Evolutionary conservation across 345 rosid genomes (phyloP), one percentile per base, ranked within the genome.

Genomic region (Capsella bursapastoris): DNA sequence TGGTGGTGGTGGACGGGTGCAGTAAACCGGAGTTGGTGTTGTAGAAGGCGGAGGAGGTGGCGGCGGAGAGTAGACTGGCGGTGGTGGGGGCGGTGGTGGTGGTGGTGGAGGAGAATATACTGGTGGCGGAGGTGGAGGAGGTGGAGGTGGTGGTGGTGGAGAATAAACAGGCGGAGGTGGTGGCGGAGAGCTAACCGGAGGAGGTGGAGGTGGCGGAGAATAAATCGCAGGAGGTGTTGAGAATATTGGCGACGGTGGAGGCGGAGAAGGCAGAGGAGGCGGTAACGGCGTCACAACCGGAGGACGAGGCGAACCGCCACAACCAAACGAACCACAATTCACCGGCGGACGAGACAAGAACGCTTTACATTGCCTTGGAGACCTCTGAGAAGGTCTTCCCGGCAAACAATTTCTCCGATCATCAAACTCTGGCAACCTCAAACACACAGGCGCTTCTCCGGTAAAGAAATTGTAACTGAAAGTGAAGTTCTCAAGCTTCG

Each of bases 401-500:
- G 88, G 85, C 72, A 90, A 73, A 81, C 96, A 90, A 68, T 90
- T 90, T 50, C 79, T 80, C 66, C 70, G 50, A 44, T 90, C 96
- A 62, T 88, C 84, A 59, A 88, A 84, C 8, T 65, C 79, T 29
- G 70, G 81, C 22, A 88, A 73, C 0, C 74, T 31, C 72, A 86
- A 73, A 73, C 96, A 90, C 41, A 71, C 80, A 2, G 88, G 93
- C 1, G 91, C 85, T 70, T 90, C 89, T 7, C 93, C 91, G 0
- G 85, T 88, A 74, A 90, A 90, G 86, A 79, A 90, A 57, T 90
- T 90, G 61, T 88, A 81, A 12, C 86, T 82, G 53, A 28, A 88
- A 4, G 91, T 90, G 52, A 90, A 90, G 69, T 86, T 90, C 77
- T 84, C 77, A 75, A 90, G 66, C 53, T 83, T 85, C 4, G 91